Conservation (phyloP, 495 filamentous ascomycete species). For the Neurospora hispaniola region DNA sequence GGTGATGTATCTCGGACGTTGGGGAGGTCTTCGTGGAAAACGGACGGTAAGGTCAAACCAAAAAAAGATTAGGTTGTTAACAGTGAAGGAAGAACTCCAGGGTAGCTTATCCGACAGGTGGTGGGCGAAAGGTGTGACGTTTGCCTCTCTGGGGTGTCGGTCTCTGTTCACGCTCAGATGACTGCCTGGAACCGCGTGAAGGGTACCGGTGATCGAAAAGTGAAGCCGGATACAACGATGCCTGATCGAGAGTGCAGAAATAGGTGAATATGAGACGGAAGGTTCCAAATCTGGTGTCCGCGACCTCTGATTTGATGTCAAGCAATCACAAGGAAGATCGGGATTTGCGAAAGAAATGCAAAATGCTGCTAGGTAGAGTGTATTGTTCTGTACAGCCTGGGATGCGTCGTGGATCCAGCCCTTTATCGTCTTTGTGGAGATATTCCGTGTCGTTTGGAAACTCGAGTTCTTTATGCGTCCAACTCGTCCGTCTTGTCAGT, state of each 20-base stretch:
- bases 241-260: background rate
- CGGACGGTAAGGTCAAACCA: background rate
- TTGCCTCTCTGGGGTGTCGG: background rate
- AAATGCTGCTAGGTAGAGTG: background rate
- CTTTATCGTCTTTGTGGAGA: background rate
- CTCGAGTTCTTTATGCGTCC: background rate
- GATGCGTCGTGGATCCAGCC: slow-evolving; percentile 5
- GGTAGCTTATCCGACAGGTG: background rate
- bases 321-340: background rate
- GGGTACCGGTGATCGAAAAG: background rate
- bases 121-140: background rate
- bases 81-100: background rate
- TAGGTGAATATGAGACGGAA: background rate
- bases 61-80: background rate
- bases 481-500: background rate
- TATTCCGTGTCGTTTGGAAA: background rate
- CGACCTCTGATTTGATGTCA: background rate
- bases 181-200: background rate
- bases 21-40: background rate
- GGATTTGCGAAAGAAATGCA: background rate
- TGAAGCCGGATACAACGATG: background rate
- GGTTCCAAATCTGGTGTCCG: background rate
- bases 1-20: background rate
- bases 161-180: background rate
- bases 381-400: background rate